Base-by-base conservation (phyloP, 305 asterid genomes). In the Petunia hybrid region DNA sequence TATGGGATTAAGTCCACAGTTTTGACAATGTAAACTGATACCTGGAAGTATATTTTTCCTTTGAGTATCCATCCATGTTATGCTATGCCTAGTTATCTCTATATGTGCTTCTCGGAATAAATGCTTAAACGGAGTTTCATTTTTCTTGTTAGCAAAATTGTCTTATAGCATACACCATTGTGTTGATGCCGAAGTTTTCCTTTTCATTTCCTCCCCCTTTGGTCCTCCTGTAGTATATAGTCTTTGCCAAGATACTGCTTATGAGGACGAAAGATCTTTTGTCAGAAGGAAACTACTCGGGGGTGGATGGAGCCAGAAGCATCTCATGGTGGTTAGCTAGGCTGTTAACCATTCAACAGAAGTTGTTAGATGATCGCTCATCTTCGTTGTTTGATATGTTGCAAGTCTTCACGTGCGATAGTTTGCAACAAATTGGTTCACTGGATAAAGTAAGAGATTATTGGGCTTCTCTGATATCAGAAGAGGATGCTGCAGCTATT, bases 251-350 rank as follows among this genome's bases (percentile, higher is more conserved):
- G 90, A 87, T 89, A 40, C 83, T 94, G 85, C 85, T 96, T 78
- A 87, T 82, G 84, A 91, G 85, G 86, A 81, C 85, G 6, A 94
- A 86, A 86, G 98, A 94, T 89, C 81, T 91, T 82, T 87, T 91
- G 85, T 86, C 86, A 80, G 91, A 91, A 85, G 88, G 87, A 83
- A 81, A 74, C 43, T n/a, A 88, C 57, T 56, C 67, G 8, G 74
- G 56, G 87, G 43, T 7, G 31, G 78, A 87, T 86, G 92, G 91
- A 78, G 84, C 89, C 68, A 89, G 87, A 88, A 96, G 92, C 89
- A 84, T 90, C 43, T 76, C 95, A 39, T 94, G 98, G 99, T 96
- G 99, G 99, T 83, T 94, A 82, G 90, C 91, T 76, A 90, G 99
- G 89, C 82, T 89, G 86, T 79, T 94, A 64, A 90, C 91, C 91